phyloP scores from a whole-genome alignment of 148 eudicot species.

The Euryodendron excelsum region DNA sequence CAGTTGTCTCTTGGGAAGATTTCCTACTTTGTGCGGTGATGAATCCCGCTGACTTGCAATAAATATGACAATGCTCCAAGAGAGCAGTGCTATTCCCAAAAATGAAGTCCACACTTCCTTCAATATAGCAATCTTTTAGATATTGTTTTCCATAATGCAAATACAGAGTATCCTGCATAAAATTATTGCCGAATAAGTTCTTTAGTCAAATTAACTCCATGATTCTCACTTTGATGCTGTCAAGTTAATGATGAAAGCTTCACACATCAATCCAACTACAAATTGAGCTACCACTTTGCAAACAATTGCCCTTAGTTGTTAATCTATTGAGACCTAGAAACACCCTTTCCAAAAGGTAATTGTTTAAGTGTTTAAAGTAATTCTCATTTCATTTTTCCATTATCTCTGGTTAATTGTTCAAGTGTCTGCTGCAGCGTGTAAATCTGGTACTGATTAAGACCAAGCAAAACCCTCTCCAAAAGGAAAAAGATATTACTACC shows the following conservation, averaged over 20 bases:
- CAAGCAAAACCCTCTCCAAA: neutral
- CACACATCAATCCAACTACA: neutral
- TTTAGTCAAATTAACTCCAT: neutral
- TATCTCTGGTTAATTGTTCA: too few species aligned
- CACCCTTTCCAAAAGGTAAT: too few species aligned
- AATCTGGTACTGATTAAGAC: neutral
- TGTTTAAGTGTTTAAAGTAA: too few species aligned
- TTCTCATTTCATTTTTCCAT: too few species aligned
- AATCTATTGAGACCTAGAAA: too few species aligned
- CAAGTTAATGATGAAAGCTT: neutral
- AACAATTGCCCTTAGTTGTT: neutral
- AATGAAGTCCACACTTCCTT: slow-evolving; percentile 96
- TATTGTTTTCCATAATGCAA: slow-evolving; percentile 92
- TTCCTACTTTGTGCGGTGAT: slow-evolving; percentile 96
- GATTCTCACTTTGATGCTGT: neutral
- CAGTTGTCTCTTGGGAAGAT: slow-evolving; percentile 92
- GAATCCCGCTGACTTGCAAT: slow-evolving; percentile 90
- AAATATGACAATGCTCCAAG: slow-evolving; percentile 96
- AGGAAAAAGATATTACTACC: neutral
- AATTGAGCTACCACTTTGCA: neutral
- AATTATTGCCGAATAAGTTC: neutral
- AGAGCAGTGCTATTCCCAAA: slow-evolving; percentile 97
- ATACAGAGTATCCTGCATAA: slow-evolving; percentile 80
- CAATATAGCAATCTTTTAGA: slow-evolving; percentile 86
- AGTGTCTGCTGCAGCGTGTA: too few species aligned